Conservation (phyloP, 129 eudicot species). For the Glebionis coronaria region DNA sequence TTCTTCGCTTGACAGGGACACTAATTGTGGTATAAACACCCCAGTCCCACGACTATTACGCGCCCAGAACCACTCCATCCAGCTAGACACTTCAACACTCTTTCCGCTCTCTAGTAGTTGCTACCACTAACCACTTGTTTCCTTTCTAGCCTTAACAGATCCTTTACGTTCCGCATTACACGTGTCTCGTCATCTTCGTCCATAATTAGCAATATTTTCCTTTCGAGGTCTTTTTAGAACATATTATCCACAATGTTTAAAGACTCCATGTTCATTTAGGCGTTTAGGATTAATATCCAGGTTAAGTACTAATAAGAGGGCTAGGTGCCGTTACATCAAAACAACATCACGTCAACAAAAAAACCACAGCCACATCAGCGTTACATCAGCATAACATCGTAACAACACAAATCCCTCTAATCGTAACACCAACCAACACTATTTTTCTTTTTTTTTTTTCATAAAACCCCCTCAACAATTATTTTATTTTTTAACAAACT, state of each 20-base stretch:
- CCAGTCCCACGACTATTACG: too few species aligned
- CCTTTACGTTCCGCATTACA: slow-evolving; percentile 9
- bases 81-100: slow-evolving; percentile 37
- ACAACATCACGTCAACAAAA: too few species aligned
- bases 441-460: too few species aligned
- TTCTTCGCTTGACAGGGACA: slow-evolving; percentile 23
- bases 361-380: too few species aligned
- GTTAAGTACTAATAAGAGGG: not conserved
- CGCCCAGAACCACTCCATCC: slow-evolving; percentile 43
- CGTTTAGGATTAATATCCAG: not conserved
- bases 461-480: too few species aligned
- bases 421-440: too few species aligned
- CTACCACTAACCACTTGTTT: slow-evolving; percentile 1
- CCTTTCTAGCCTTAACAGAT: not conserved
- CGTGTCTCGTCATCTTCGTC: slow-evolving; percentile 36
- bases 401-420: too few species aligned
- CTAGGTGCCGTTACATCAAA: too few species aligned
- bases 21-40: too few species aligned
- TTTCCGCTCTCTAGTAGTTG: slow-evolving; percentile 34
- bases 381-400: too few species aligned
- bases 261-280: slow-evolving; percentile 25
- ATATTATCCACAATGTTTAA: slow-evolving; percentile 27
- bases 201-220: slow-evolving; percentile 52
- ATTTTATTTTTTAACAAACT: too few species aligned
- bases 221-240: slow-evolving; percentile 48